These are phyloP conservation scores for Babesia bovis DNA, from an alignment of 169 alveolate species.

Conservation along the genomic window DNA sequence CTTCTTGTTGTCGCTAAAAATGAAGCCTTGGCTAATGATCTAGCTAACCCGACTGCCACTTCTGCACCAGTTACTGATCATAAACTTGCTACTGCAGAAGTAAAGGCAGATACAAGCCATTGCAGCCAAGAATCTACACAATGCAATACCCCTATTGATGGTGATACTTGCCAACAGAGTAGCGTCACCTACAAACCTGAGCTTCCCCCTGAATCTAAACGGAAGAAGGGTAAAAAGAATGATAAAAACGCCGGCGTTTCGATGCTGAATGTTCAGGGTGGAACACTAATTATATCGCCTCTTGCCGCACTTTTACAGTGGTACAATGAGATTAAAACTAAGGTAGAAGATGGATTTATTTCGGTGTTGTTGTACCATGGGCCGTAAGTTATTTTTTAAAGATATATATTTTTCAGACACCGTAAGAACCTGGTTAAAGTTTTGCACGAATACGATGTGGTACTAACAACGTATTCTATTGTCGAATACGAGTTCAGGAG, in stretches of 20 bases:
- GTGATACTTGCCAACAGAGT: too few species aligned
- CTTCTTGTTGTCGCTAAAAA: conserved; percentile 65
- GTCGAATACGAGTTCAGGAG: conserved; percentile 75
- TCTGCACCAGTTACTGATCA: background rate
- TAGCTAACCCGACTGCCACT: background rate
- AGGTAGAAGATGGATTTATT: conserved; percentile 65
- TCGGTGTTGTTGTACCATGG: conserved; percentile 78
- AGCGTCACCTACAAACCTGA: conserved; percentile 1
- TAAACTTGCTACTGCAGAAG: too few species aligned
- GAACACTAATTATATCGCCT: conserved; percentile 78
- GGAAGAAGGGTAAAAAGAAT: background rate
- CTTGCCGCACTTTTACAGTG: conserved; percentile 83
- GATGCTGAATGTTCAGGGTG: conserved; percentile 57
- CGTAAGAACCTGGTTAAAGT: conserved; percentile 69
- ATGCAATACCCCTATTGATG: background rate
- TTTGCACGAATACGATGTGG: conserved; percentile 80
- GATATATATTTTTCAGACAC: conserved; percentile 8
- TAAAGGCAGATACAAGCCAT: too few species aligned
- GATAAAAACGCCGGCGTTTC: background rate
- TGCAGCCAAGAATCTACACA: background rate
- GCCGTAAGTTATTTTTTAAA: conserved; percentile 5
- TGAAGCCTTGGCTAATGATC: background rate
- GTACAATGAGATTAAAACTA: conserved; percentile 77
- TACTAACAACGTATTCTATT: conserved; percentile 78
- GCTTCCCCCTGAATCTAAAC: background rate